Base-by-base conservation (phyloP, 1,284 basidiomycete species). In the Porogramme epimiltina region DNA sequence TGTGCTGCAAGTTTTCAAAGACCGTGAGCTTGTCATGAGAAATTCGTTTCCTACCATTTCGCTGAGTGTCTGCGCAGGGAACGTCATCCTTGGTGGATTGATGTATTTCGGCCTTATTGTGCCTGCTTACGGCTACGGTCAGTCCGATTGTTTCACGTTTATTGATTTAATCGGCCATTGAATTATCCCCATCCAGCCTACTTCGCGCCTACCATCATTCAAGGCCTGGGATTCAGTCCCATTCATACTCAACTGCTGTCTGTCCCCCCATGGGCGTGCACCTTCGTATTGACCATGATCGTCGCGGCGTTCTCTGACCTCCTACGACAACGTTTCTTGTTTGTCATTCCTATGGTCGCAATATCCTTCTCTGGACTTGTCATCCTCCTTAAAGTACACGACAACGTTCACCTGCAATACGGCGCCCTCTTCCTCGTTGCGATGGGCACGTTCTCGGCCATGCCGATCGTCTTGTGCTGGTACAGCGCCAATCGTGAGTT, bases 191-290 rank as follows among this genome's bases (percentile, higher is more conserved):
- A n/a, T n/a, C n/a, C 40, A 66, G 68, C 65, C 13, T 68, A 66
- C 55, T 70, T 70, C 46, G 62, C 68, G 9, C 70, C 70, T 1
- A 58, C 65, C 10, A 72, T 72, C 59, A 70, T 72, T 55, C 65
- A 68, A 51, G 63, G 59, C 11, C 66, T 79, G 31, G 79, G 79
- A 4, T 74, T 78, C 62, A 66, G 65, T 26, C 62, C 67, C 46
- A 74, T 78, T 20, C 62, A 65, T 25, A 76, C 78, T 0, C 80
- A 83, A 62, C 72, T 83, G 16, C 75, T 76, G 64, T 77, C 78
- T 13, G 79, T 82, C 11, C 80, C 79, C 8, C 76, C 78, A 4
- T 79, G 74, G 56, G 67, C 65, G 13, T 64, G 63, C 42, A 66
- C 67, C 23, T 71, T 70, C 55, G 61, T 63, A 9, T 61, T 67